Base-by-base conservation (phyloP, 2,329 filamentous ascomycete species). In the Penicillium sp. region DNA sequence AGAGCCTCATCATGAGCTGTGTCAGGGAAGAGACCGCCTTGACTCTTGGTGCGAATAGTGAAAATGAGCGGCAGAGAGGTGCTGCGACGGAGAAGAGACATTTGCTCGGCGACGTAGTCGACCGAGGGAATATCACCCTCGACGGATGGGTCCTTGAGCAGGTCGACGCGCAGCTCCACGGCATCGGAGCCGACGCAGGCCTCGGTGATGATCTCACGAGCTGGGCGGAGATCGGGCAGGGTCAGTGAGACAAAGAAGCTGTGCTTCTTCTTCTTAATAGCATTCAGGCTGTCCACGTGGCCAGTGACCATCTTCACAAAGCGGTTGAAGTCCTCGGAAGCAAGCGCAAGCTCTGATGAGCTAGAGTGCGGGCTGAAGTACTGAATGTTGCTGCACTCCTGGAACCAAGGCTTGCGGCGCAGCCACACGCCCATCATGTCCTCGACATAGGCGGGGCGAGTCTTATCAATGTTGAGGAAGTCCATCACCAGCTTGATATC, bases 211-310 rank as follows among this genome's bases (percentile, higher is more conserved):
- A 87, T 77, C 18, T 86, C 79, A 8, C 85, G 70, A 29, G 87
- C 83, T 18, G 83, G 77, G 10, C 82, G 77, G 14, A 97, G 77
- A 62, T 90, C 84, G 1, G 92, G 90, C 48, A 94, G 79, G 0
- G 94, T 97, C 45, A 99, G 77, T 8, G 92, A 92, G 21, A 97
- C 89, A 65, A 99, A 99, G 79, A 96, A 97, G 18, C 90, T 94
- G 45, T 90, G 84, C 58, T 79, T 73, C 61, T 85, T 83, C 72
- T 87, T 88, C 67, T 79, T 82, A 63, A 87, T 81, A 34, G 81
- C 75, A 40, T 81, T 75, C 40, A 90, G 59, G 61, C 71, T 74
- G 79, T 79, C 71, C 75, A 55, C 63, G 70, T 71, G 77, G 76
- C 89, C 89, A 40, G 83, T 87, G 54, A 93, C 85, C 32, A 88